These are phyloP conservation scores for Cercophora newfieldiana DNA, from an alignment of 495 filamentous ascomycete genomes.

Conservation along the genomic window DNA sequence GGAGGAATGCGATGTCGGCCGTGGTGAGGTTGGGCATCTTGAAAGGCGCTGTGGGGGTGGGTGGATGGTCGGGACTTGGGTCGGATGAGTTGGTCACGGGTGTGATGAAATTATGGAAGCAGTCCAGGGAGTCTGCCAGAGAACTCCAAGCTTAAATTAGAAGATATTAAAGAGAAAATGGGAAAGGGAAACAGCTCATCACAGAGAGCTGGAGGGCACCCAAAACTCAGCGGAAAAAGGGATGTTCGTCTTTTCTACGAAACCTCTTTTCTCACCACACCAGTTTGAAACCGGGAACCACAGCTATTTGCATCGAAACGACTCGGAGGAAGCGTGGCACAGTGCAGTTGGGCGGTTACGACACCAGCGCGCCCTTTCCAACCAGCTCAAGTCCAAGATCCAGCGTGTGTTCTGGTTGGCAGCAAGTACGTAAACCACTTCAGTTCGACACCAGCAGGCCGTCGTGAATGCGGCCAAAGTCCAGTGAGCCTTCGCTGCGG, in stretches of 20 bases:
- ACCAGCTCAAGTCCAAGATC: background rate
- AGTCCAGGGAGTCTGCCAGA: background rate
- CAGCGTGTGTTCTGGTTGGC: too few species aligned
- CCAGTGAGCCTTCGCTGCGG: background rate
- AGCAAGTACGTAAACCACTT: too few species aligned
- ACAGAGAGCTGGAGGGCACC: background rate
- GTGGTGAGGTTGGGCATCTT: slow-evolving; percentile 22
- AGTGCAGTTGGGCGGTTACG: background rate
- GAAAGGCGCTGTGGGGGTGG: background rate
- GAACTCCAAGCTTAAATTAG: background rate
- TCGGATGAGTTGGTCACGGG: background rate
- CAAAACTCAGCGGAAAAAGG: too few species aligned
- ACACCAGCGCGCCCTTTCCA: background rate
- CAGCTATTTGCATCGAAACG: background rate
- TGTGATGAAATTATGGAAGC: background rate
- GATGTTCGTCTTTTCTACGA: too few species aligned
- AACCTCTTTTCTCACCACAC: too few species aligned
- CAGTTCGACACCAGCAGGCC: background rate
- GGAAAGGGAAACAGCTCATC: background rate
- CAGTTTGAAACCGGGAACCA: background rate
- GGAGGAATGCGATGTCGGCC: slow-evolving; percentile 24
- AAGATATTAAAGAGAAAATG: background rate
- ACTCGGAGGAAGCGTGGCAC: background rate
- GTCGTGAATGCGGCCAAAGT: background rate
- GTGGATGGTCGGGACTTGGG: background rate